Percentiles rank a stretch among this genome's conserved stretches.
phyloP scores from a whole-genome alignment of 1,284 basidiomycete species.

The Puccinia novopanici region DNA sequence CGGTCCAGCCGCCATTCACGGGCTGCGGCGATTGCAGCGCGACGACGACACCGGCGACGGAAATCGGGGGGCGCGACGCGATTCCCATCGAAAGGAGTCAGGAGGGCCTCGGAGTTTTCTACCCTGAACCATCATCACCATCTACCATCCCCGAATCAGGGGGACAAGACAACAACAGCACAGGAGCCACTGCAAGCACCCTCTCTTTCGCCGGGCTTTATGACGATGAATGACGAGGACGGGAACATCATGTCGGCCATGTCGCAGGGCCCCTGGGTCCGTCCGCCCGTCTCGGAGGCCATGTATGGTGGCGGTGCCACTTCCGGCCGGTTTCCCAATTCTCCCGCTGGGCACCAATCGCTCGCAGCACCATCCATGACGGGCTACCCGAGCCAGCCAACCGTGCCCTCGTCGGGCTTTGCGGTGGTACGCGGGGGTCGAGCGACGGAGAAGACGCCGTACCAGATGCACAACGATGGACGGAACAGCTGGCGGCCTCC shows the following conservation, averaged over 20 bases:
- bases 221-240: constrained; percentile 40
- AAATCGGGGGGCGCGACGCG: not conserved
- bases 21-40: constrained; percentile 34
- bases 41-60: not conserved
- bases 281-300: not conserved
- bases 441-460: constrained; percentile 56
- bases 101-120: constrained; percentile 14
- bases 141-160: not conserved
- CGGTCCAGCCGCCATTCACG: constrained; percentile 33
- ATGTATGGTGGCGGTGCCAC: not conserved
- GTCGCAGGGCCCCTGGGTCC: constrained; percentile 48
- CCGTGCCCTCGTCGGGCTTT: constrained; percentile 56
- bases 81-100: too few relatives aligned
- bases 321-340: not conserved
- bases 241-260: constrained; percentile 50
- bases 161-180: not conserved
- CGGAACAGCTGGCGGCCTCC: constrained; percentile 1
- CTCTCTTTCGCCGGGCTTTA: constrained; percentile 15
- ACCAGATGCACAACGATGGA: constrained; percentile 53
- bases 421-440: constrained; percentile 59
- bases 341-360: not conserved
- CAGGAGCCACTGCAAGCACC: not conserved
- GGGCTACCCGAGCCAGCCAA: constrained; percentile 1
- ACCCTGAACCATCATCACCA: not conserved
- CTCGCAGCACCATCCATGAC: not conserved